These are phyloP conservation scores for Quercus suber DNA, from an alignment of 306 rosid genomes.

Conservation along the genomic window DNA sequence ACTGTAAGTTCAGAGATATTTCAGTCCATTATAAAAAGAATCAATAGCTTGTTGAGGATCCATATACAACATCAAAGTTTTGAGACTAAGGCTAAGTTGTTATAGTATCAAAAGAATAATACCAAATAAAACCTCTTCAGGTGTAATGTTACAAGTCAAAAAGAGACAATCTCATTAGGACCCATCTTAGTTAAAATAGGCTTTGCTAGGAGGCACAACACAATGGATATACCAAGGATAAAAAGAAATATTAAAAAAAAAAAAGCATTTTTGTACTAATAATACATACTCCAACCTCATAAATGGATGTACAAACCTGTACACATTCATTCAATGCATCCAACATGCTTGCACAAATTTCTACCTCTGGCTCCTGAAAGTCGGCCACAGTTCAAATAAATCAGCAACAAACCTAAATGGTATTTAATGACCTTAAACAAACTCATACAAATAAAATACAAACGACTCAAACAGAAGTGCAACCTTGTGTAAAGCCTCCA, in stretches of 20 bases:
- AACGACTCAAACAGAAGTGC: constrained; percentile 9
- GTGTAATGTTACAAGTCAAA: too few species aligned
- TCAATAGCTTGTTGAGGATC: too few species aligned
- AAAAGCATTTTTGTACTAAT: neutral
- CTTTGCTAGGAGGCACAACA: too few species aligned
- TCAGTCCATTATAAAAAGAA: too few species aligned
- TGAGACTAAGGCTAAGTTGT: too few species aligned
- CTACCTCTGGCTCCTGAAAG: constrained; percentile 94
- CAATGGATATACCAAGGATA: neutral
- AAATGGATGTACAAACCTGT: constrained; percentile 58
- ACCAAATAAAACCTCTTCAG: too few species aligned
- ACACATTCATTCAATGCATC: constrained; percentile 85
- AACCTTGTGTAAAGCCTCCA: constrained; percentile 97
- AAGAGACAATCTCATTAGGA: too few species aligned
- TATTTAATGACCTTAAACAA: neutral
- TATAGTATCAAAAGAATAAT: too few species aligned
- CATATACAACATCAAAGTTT: too few species aligned
- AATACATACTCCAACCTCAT: neutral
- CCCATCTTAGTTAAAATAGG: too few species aligned
- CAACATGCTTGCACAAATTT: constrained; percentile 89
- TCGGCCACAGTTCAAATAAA: neutral
- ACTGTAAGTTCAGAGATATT: too few species aligned
- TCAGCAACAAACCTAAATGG: constrained; percentile 4
- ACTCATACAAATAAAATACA: neutral
- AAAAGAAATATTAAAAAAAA: neutral